A percentile compares a stretch with the other conserved stretches of the same genome.
These are phyloP conservation scores for Halophytophthora batemanensis DNA, from an alignment of 352 stramenopile genomes.

Conservation along the genomic window DNA sequence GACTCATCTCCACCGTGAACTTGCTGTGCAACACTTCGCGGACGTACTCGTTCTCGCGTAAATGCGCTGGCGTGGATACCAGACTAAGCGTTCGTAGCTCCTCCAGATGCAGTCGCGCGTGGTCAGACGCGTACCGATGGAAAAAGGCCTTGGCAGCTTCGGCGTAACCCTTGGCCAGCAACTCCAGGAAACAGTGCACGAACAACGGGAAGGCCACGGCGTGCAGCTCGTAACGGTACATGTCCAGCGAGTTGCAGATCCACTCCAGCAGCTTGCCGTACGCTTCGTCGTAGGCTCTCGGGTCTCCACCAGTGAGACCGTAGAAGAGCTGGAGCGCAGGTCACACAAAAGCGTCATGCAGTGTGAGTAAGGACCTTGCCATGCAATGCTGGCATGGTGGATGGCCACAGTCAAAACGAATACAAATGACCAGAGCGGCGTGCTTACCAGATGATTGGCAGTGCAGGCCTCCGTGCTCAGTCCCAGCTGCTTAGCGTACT, in stretches of 20 bases:
- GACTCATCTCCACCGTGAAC: constrained; percentile 79
- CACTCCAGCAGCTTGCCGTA: constrained; percentile 74
- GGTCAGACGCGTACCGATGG: constrained; percentile 50
- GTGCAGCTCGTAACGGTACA: constrained; percentile 85
- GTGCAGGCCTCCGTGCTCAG: constrained; percentile 70
- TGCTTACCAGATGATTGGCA: constrained; percentile 69
- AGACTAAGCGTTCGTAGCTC: constrained; percentile 67
- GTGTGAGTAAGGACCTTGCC: not conserved
- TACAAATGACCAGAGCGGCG: constrained; percentile 6
- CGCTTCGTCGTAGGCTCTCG: constrained; percentile 57
- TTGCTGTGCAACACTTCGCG: constrained; percentile 77
- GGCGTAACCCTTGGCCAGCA: constrained; percentile 61
- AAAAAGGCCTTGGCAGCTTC: constrained; percentile 60
- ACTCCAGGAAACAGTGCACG: constrained; percentile 79
- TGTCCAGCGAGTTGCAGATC: constrained; percentile 84
- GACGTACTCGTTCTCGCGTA: constrained; percentile 73
- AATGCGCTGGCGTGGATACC: constrained; percentile 58
- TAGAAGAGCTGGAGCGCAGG: constrained; percentile 56
- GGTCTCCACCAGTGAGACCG: constrained; percentile 57
- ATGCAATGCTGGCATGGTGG: not conserved
- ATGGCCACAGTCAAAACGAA: not conserved
- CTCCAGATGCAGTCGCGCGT: constrained; percentile 64
- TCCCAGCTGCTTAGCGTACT: constrained; percentile 59
- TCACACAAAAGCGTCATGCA: constrained; percentile 11
- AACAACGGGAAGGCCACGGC: constrained; percentile 76